A percentile compares a stretch with the other conserved stretches of the same genome.
Conservation (phyloP, 2,329 filamentous ascomycete genomes). For the Leptographium wingfieldii region DNA sequence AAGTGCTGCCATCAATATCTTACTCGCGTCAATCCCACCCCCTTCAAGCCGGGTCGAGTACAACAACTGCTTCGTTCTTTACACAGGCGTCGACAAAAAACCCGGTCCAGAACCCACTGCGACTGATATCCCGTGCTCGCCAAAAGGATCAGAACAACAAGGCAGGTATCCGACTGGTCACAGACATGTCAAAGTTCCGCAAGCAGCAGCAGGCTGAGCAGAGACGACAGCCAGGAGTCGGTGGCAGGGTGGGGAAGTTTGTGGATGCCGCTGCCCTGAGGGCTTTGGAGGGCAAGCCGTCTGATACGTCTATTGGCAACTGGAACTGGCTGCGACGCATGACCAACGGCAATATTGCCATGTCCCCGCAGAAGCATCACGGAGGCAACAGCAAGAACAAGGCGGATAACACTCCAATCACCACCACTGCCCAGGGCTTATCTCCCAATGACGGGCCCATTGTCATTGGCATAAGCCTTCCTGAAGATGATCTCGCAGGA, state of each 20-base stretch:
- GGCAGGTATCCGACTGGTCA: conserved; percentile 56
- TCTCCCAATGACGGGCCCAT: conserved; percentile 61
- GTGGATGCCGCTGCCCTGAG: conserved; percentile 46
- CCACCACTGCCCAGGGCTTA: conserved; percentile 30
- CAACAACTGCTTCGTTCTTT: conserved; percentile 13
- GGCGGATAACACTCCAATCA: conserved; percentile 7
- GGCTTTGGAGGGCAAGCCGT: conserved; percentile 45
- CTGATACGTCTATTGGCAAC: conserved; percentile 40
- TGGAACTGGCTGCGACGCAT: conserved; percentile 43
- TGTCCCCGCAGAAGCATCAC: conserved; percentile 1
- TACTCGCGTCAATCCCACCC: not conserved
- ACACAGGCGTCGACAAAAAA: conserved; percentile 6
- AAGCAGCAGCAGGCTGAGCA: conserved; percentile 21
- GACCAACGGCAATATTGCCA: conserved; percentile 18
- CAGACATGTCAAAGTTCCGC: conserved; percentile 48
- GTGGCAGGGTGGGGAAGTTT: conserved; percentile 30
- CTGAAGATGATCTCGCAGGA: conserved; percentile 34
- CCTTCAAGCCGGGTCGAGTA: conserved; percentile 15
- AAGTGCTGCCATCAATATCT: conserved; percentile 13
- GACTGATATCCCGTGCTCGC: conserved; percentile 45
- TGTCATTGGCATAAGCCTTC: conserved; percentile 56
- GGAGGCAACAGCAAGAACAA: not conserved
- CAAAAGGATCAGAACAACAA: conserved; percentile 48
- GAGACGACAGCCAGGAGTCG: conserved; percentile 16
- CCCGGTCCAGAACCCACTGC: conserved; percentile 28